phyloP scores from a whole-genome alignment of 192 early-diverging fungal species.

The Neocallimastix lanati region DNA sequence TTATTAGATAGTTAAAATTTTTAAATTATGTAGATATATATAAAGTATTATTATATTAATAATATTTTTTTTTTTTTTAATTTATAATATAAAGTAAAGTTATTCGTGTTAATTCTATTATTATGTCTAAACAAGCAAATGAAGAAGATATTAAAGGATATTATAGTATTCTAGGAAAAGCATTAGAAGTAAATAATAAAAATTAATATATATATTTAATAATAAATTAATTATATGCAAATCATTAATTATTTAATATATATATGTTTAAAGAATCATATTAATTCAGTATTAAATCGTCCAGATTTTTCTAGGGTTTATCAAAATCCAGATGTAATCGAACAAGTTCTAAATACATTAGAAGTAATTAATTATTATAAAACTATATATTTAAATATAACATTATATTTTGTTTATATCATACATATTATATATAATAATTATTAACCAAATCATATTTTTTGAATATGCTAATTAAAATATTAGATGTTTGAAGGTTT shows the following conservation, averaged over 20 bases:
- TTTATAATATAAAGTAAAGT: not conserved
- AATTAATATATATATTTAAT: too few species aligned
- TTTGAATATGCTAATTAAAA: constrained; percentile 3
- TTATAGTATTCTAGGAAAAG: constrained; percentile 16
- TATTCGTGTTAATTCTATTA: not conserved
- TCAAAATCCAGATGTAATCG: constrained; percentile 29
- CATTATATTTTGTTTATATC: too few species aligned
- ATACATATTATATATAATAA: too few species aligned
- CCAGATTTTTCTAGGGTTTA: constrained; percentile 35
- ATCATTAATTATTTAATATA: too few species aligned
- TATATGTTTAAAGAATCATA: constrained; percentile 14
- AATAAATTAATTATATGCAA: too few species aligned
- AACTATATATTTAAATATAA: too few species aligned
- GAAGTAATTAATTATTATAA: too few species aligned
- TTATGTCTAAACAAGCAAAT: not conserved
- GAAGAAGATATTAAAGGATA: not conserved
- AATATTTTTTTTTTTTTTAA: not conserved
- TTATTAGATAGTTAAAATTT: too few species aligned
- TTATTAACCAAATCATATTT: too few species aligned
- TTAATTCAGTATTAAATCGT: constrained; percentile 28
- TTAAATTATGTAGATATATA: too few species aligned
- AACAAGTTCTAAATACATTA: constrained; percentile 39
- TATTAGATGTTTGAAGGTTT: constrained; percentile 57
- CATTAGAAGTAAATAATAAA: constrained; percentile 36
- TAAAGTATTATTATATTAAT: too few species aligned